phyloP scores from a whole-genome alignment of 768 basidiomycete genomes.

The Harrya chromipes region DNA sequence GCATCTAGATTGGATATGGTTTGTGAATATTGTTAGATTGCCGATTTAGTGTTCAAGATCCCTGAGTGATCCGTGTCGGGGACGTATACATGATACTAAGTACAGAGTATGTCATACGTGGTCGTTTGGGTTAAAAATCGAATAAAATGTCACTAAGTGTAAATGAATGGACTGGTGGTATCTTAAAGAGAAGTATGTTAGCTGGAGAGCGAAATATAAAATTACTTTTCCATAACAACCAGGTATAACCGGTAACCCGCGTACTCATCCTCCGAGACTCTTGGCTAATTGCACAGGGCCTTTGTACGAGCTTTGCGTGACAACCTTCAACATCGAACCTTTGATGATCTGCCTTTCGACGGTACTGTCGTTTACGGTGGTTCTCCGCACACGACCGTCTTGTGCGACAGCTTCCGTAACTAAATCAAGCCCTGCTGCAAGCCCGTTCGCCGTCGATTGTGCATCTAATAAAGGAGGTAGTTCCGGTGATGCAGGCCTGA shows the following conservation, averaged over 20 bases:
- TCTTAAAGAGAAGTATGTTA: conserved; percentile 9
- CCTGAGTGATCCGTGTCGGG: not conserved
- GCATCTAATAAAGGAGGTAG: conserved; percentile 20
- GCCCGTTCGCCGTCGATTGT: conserved; percentile 30
- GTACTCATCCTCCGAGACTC: conserved; percentile 1
- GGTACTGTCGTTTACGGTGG: conserved; percentile 33
- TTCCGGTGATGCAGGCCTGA: conserved; percentile 23
- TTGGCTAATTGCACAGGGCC: conserved; percentile 14
- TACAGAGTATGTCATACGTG: conserved; percentile 9
- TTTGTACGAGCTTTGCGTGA: conserved; percentile 28
- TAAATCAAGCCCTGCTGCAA: conserved; percentile 41
- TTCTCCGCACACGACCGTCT: conserved; percentile 41
- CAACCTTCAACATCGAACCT: conserved; percentile 53
- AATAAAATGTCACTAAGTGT: conserved; percentile 9
- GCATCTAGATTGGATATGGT: conserved; percentile 43
- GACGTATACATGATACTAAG: conserved; percentile 15
- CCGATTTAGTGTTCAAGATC: not conserved
- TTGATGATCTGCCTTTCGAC: conserved; percentile 52
- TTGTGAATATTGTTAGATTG: not conserved
- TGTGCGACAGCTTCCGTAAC: conserved; percentile 36
- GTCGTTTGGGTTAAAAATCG: not conserved
- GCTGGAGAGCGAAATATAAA: conserved; percentile 5
- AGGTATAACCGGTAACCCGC: not conserved
- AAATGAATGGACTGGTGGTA: conserved; percentile 8
- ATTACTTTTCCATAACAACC: conserved; percentile 14